Base-by-base conservation (phyloP, 768 basidiomycete genomes). In the Leccinum incarnatum region DNA sequence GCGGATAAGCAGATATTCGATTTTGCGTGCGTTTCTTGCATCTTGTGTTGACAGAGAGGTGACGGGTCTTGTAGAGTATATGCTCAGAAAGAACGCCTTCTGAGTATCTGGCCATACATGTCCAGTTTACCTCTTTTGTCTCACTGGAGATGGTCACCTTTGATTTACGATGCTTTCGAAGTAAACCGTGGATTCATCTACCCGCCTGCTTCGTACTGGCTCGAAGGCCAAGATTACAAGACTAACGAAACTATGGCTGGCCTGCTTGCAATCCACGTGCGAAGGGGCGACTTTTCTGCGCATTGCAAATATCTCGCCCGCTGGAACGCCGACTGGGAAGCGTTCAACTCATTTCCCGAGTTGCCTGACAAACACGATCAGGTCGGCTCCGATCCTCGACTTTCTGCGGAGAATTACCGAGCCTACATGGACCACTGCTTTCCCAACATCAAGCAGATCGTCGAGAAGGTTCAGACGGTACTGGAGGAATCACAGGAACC, bases 231-330 rank as follows among this genome's bases (percentile, higher is more conserved):
- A 49, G 14, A 50, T 53, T 45, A 55, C 19, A 57, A 60, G 29
- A 9, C 17, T 2, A n/a, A 55, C 42, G 57, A 67, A 14, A 56
- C 58, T 15, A 25, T 69, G 23, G 55, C 70, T 8, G 77, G 80
- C 21, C 67, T 81, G 0, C 71, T 83, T 17, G 79, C 72, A 15
- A 64, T 83, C 11, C 82, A 83, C 62, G 70, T 83, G 46, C 79
- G 82, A 6, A 74, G 81, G 29, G 82, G 82, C 5, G 82, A 82
- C 68, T 83, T 74, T 59, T 32, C 68, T 23, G 55, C 60, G 0
- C 81, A 83, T 68, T 84, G 82, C 67, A 53, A 57, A 10, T 59
- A 64, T 53, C 73, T 83, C 37, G 74, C 74, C 3, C 62, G 62
- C 32, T 65, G 65, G 60, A 66, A 64, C 29, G 59, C 74, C n/a